phyloP scores from a whole-genome alignment of 495 filamentous ascomycete species.

The Hypoxylon cercidicola region DNA sequence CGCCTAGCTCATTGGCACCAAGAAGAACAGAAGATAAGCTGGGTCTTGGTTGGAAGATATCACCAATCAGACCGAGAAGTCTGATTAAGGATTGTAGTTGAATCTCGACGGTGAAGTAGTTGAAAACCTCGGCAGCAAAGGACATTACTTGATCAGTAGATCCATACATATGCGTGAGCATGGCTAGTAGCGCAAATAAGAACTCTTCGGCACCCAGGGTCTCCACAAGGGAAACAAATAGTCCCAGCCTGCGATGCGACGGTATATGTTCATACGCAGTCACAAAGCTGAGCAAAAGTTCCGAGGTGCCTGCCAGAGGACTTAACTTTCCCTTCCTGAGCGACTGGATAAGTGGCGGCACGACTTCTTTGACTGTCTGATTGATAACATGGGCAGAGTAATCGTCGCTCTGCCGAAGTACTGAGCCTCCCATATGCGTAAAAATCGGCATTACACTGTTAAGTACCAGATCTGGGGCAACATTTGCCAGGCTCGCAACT shows the following conservation, averaged over 20 bases:
- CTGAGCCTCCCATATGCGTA: slow-evolving; percentile 92
- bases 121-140: slow-evolving; percentile 65
- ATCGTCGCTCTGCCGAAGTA: slow-evolving; percentile 90
- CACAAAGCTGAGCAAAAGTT: slow-evolving; percentile 89
- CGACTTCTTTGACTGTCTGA: slow-evolving; percentile 86
- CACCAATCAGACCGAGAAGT: slow-evolving; percentile 74
- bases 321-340: slow-evolving; percentile 80
- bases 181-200: slow-evolving; percentile 74
- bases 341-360: slow-evolving; percentile 89
- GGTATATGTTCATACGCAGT: slow-evolving; percentile 96
- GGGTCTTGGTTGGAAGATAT: slow-evolving; percentile 77
- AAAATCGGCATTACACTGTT: slow-evolving; percentile 99
- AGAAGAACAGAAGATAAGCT: slow-evolving; percentile 74
- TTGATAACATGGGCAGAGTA: slow-evolving; percentile 95
- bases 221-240: slow-evolving; percentile 83
- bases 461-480: slow-evolving; percentile 86
- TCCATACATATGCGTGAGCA: slow-evolving; percentile 77
- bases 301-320: slow-evolving; percentile 79
- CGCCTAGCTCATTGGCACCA: slow-evolving; percentile 68
- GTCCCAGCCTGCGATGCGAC: slow-evolving; percentile 76
- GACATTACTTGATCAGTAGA: slow-evolving; percentile 58
- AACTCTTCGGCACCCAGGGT: slow-evolving; percentile 87
- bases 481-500: slow-evolving; percentile 81
- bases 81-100: slow-evolving; percentile 78
- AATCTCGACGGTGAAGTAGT: slow-evolving; percentile 67